Percentiles rank a stretch among this genome's conserved stretches.
Conservation (phyloP, 257 asterid species). For the Solanum habrochaites region DNA sequence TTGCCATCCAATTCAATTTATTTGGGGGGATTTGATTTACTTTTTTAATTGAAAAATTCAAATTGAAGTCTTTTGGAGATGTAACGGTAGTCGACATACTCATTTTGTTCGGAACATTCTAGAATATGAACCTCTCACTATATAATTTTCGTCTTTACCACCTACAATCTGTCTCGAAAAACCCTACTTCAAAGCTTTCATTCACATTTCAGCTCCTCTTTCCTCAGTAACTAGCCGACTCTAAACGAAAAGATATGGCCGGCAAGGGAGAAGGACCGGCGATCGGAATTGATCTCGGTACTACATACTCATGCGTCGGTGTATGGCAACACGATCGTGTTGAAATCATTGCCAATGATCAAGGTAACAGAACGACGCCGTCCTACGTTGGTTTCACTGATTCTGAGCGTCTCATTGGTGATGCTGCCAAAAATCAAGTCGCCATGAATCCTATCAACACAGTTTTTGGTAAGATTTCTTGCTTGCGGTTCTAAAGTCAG, state of each 20-base stretch:
- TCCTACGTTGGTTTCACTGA: slow-evolving; percentile 76
- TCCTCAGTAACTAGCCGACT: background rate
- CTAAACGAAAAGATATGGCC: slow-evolving; percentile 35
- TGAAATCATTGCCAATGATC: slow-evolving; percentile 82
- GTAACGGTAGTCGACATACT: slow-evolving; percentile 11
- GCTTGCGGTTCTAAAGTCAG: background rate
- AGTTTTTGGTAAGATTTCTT: slow-evolving; percentile 46
- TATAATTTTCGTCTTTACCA: background rate
- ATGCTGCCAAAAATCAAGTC: slow-evolving; percentile 88
- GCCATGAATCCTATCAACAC: slow-evolving; percentile 86
- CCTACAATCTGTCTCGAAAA: background rate
- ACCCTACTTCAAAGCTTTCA: slow-evolving; percentile 5
- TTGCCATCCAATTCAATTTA: too few relatives aligned
- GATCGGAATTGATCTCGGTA: slow-evolving; percentile 81
- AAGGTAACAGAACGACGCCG: slow-evolving; percentile 84
- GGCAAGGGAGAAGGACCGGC: slow-evolving; percentile 87
- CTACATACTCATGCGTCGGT: slow-evolving; percentile 83
- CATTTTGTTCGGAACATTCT: slow-evolving; percentile 37
- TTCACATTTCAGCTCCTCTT: background rate
- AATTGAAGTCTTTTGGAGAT: background rate
- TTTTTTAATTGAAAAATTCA: background rate
- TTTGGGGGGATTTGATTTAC: background rate
- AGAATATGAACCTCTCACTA: slow-evolving; percentile 10
- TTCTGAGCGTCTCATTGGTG: slow-evolving; percentile 75
- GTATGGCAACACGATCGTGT: slow-evolving; percentile 95